Conservation (phyloP, 805 yeast genomes). For the Candida palmyrensis region DNA sequence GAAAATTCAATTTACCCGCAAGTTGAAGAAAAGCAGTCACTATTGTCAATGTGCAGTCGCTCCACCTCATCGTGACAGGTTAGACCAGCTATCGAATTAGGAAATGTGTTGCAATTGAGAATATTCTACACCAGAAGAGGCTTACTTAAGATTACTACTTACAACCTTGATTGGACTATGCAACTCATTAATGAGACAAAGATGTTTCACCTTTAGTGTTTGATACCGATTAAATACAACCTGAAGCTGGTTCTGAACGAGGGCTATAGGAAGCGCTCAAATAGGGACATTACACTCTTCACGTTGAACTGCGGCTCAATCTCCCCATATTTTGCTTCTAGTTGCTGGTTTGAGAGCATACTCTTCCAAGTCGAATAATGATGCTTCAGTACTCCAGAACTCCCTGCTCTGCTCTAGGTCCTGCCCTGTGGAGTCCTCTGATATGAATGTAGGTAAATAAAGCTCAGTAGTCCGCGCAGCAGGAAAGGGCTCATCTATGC, state of each 20-base stretch:
- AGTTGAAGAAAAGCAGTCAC: constrained; percentile 3
- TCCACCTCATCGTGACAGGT: not conserved
- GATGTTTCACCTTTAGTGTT: too few species aligned
- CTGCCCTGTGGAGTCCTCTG: not conserved
- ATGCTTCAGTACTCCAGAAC: constrained; percentile 24
- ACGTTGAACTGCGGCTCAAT: too few species aligned
- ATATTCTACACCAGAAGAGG: too few species aligned
- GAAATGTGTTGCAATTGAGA: too few species aligned
- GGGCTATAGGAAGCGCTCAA: too few species aligned
- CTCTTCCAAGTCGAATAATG: constrained; percentile 24
- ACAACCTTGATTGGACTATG: too few species aligned
- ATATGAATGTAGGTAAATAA: not conserved
- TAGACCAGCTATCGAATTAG: too few species aligned
- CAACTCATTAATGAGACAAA: too few species aligned
- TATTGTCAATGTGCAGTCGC: not conserved
- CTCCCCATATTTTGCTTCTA: constrained; percentile 15
- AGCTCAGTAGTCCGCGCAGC: not conserved
- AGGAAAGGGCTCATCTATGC: not conserved
- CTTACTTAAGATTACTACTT: too few species aligned
- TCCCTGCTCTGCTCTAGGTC: not conserved
- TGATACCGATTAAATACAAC: too few species aligned
- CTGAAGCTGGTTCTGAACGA: too few species aligned
- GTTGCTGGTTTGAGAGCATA: constrained; percentile 15
- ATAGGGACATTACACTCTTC: too few species aligned
- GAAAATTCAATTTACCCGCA: constrained; percentile 1